Conservation (phyloP, 345 rosid genomes). For the Rhodamnia argentea region DNA sequence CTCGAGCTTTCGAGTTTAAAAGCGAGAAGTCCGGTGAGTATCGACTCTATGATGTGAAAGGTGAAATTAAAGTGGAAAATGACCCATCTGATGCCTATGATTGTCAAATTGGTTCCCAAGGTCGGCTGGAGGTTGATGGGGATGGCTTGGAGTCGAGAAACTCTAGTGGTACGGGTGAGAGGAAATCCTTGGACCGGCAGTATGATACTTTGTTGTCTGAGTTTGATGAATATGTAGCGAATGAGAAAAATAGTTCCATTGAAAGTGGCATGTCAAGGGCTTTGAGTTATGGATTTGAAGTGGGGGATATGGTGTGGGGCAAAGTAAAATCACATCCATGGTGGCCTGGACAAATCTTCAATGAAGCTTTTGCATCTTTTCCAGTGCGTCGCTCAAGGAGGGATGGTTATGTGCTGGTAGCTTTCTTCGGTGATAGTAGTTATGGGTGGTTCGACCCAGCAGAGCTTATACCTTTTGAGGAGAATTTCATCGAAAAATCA, state of each 20-base stretch:
- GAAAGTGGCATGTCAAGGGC: slow-evolving; percentile 61
- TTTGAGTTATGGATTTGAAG: slow-evolving; percentile 66
- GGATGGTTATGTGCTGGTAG: slow-evolving; percentile 82
- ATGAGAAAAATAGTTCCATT: slow-evolving; percentile 42
- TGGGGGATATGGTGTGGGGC: slow-evolving; percentile 99
- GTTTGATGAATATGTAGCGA: slow-evolving; percentile 88
- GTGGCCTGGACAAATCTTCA: slow-evolving; percentile 99
- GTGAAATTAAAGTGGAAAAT: not conserved
- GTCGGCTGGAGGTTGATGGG: not conserved
- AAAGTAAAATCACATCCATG: slow-evolving; percentile 98
- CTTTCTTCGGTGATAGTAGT: slow-evolving; percentile 96
- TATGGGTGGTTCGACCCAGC: slow-evolving; percentile 99
- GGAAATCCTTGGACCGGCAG: not conserved
- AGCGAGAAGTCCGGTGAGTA: not conserved
- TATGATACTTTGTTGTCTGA: slow-evolving; percentile 54
- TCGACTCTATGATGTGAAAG: not conserved
- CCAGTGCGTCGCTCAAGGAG: slow-evolving; percentile 79
- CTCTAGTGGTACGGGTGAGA: not conserved
- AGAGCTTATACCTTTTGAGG: slow-evolving; percentile 83
- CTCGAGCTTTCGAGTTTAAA: slow-evolving; percentile 2
- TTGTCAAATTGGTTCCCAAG: not conserved
- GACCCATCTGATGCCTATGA: not conserved
- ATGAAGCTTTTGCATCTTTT: slow-evolving; percentile 71
- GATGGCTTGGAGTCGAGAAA: not conserved
- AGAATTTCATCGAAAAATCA: slow-evolving; percentile 55